Conservation (phyloP, 140 eudicot genomes). For the Senecio squalidus region DNA sequence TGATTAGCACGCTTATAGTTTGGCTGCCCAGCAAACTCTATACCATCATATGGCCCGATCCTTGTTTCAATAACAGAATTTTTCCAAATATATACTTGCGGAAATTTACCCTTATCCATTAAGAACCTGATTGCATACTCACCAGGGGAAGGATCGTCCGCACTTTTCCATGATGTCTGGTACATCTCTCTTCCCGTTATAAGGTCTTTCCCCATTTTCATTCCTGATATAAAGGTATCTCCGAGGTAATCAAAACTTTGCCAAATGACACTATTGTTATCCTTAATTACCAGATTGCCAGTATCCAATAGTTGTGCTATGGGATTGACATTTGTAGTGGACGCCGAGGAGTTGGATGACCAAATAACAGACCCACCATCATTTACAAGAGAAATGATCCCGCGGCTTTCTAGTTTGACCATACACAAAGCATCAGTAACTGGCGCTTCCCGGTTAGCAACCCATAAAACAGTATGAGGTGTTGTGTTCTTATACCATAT, state of each 20-base stretch:
- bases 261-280: conserved; percentile 2
- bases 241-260: conserved; percentile 14
- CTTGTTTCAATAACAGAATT: conserved; percentile 5
- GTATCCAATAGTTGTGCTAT: conserved; percentile 2
- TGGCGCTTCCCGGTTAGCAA: conserved; percentile 35
- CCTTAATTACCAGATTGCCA: conserved; percentile 7
- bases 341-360: conserved; percentile 15
- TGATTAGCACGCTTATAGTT: conserved; percentile 4
- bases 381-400: conserved; percentile 9
- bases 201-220: conserved; percentile 8
- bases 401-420: conserved; percentile 2
- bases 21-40: conserved; percentile 19
- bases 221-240: conserved; percentile 10
- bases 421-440: not conserved
- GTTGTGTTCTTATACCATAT: conserved; percentile 23
- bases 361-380: conserved; percentile 10
- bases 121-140: not conserved
- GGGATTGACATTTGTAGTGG: not conserved
- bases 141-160: conserved; percentile 13
- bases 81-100: conserved; percentile 8
- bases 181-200: conserved; percentile 7
- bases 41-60: conserved; percentile 19
- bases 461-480: conserved; percentile 29
- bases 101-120: conserved; percentile 12
- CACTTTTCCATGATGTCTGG: conserved; percentile 7